Evolutionary conservation across 352 stramenopile species (phyloP).

Genomic region (Globisporangium echinulatum): DNA sequence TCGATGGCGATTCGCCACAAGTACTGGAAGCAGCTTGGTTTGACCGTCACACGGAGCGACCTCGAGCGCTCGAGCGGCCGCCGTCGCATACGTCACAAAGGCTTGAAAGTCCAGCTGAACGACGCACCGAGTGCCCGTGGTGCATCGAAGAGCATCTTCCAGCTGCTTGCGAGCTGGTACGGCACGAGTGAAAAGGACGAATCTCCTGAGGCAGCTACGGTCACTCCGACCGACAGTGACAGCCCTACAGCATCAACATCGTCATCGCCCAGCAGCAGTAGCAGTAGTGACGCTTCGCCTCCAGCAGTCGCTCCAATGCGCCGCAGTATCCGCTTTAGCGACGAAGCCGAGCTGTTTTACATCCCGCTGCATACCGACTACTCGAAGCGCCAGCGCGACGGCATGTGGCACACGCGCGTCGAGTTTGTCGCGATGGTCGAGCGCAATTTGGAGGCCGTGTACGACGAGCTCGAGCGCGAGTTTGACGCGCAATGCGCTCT

Average conservation of each 20-base stretch:
- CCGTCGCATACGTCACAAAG: conserved; percentile 56
- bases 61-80: conserved; percentile 70
- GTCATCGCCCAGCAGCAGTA: background rate
- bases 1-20: conserved; percentile 79
- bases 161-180: conserved; percentile 82
- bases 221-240: background rate
- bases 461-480: conserved; percentile 85
- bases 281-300: conserved; percentile 6
- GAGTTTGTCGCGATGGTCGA: conserved; percentile 87
- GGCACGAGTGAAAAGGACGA: conserved; percentile 9
- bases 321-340: conserved; percentile 55
- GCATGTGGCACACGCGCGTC: conserved; percentile 79
- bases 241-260: background rate
- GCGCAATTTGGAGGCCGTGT: conserved; percentile 80
- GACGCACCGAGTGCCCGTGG: conserved; percentile 35
- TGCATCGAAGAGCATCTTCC: conserved; percentile 62
- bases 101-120: conserved; percentile 74
- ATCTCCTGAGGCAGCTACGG: background rate
- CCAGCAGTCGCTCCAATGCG: conserved; percentile 11
- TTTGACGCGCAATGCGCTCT: conserved; percentile 64
- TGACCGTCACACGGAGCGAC: conserved; percentile 74
- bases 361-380: conserved; percentile 81
- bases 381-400: conserved; percentile 79
- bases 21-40: conserved; percentile 83
- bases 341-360: conserved; percentile 83